Base-by-base conservation (phyloP, 2,329 filamentous ascomycete genomes). In the Colletotrichum eleusines region DNA sequence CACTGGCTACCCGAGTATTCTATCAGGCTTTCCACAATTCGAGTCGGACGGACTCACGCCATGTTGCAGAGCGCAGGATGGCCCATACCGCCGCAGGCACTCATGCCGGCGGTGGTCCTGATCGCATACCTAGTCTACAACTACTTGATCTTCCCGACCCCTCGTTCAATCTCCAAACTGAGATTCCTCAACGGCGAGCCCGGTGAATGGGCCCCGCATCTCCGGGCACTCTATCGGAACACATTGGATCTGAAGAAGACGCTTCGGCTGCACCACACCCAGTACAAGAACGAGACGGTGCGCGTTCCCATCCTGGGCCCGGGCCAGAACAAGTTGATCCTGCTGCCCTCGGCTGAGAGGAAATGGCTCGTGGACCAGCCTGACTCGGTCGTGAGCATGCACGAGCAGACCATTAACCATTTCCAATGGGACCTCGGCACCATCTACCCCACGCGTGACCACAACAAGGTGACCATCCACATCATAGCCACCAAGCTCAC, bases 231-330 rank as follows among this genome's bases (percentile, higher is more conserved):
- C 60, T 63, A 63, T 23, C 60, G 60, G 5, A 63, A 63, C 46
- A 63, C 60, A 33, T 42, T 63, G 60, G 60, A 63, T 28, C 38
- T 63, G 35, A 63, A 63, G 23, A 63, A 63, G 60, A 63, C 60
- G 46, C 60, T 63, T 23, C 60, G 20, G 23, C 60, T 40, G 46
- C 60, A 63, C 60, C 60, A 63, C 48, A 63, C 60, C 16, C 46
- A 53, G 20, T 46, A 63, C 44, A 63, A 63, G 33, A 42, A 53
- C 33, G 60, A 63, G 60, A 53, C 60, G 33, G 48, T 63, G 6
- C 60, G 60, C 35, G 60, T 63, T 6, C 60, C 60, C 33, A 63
- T 63, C 46, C 48, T 63, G 8, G 60, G 60, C 33, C 60, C 60
- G 14, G 60, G 60, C 60, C 60, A 63, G 16, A 42, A 63, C 33